These are phyloP conservation scores for Selaginella tamariscina DNA, from an alignment of 75 land plant genomes.

Conservation along the genomic window DNA sequence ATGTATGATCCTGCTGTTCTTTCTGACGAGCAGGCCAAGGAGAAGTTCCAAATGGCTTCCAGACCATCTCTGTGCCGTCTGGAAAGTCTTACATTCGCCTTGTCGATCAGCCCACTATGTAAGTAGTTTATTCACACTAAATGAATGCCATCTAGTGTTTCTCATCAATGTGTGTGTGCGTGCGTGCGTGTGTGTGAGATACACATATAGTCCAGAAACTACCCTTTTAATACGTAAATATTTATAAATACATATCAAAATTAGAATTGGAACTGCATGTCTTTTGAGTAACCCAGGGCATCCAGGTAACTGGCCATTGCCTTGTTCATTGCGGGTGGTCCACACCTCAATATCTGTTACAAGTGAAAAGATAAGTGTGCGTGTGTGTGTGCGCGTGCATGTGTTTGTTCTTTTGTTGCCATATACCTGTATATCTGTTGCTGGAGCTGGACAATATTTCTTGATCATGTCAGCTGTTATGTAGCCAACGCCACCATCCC, in stretches of 20 bases:
- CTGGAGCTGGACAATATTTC: conserved; percentile 68
- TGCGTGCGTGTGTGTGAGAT: too few relatives aligned
- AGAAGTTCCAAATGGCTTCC: background rate
- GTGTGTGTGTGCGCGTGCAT: background rate
- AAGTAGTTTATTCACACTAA: too few relatives aligned
- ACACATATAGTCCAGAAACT: too few relatives aligned
- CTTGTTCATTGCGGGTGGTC: conserved; percentile 93
- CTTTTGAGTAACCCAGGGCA: conserved; percentile 57
- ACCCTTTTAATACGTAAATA: too few relatives aligned
- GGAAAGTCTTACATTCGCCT: background rate
- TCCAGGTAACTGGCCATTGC: conserved; percentile 77
- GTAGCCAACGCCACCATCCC: conserved; percentile 88
- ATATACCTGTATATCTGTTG: conserved; percentile 62
- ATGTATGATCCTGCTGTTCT: conserved; percentile 2
- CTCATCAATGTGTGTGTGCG: too few relatives aligned
- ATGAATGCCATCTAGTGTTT: too few relatives aligned
- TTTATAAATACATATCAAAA: too few relatives aligned
- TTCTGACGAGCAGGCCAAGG: background rate
- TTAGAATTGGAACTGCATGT: too few relatives aligned
- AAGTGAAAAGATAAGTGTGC: background rate
- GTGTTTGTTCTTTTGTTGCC: background rate
- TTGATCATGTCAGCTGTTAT: conserved; percentile 75
- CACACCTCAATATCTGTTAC: conserved; percentile 84
- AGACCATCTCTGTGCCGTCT: background rate
- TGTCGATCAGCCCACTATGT: background rate